phyloP scores from a whole-genome alignment of 148 eudicot genomes.

The Chenopodium suecicum region DNA sequence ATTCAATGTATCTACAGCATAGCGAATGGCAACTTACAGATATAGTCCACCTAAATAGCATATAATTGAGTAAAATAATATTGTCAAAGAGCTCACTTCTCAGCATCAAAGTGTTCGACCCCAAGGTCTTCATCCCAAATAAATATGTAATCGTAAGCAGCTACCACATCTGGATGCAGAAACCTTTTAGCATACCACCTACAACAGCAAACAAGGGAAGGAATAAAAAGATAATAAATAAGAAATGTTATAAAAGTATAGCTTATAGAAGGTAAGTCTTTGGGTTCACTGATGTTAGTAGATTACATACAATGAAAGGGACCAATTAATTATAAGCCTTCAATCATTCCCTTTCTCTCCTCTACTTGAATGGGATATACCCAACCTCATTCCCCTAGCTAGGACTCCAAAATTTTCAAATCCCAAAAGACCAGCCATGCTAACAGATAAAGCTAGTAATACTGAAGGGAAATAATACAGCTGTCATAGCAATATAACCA shows the following conservation, averaged over 20 bases:
- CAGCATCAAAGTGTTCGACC: conserved; percentile 22
- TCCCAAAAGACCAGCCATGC: not conserved
- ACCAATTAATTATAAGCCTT: not conserved
- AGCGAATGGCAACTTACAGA: not conserved
- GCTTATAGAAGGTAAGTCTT: not conserved
- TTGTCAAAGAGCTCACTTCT: conserved; percentile 23
- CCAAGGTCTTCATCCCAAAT: conserved; percentile 28
- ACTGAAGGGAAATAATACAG: not conserved
- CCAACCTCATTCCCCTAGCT: not conserved
- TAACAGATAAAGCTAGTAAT: not conserved
- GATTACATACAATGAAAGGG: not conserved
- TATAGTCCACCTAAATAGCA: not conserved
- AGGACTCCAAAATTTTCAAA: not conserved
- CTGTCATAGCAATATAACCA: not conserved
- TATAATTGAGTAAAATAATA: not conserved
- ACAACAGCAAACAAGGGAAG: not conserved
- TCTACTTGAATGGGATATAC: too few species aligned
- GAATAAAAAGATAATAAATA: not conserved
- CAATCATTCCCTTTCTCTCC: not conserved
- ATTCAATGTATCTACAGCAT: conserved; percentile 54
- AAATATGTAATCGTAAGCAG: conserved; percentile 26
- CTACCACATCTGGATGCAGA: conserved; percentile 32
- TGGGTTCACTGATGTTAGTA: not conserved
- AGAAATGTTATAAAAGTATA: not conserved
- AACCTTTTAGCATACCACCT: conserved; percentile 97